Base-by-base conservation (phyloP, 495 filamentous ascomycete species). In the Penicillium coffeae region DNA sequence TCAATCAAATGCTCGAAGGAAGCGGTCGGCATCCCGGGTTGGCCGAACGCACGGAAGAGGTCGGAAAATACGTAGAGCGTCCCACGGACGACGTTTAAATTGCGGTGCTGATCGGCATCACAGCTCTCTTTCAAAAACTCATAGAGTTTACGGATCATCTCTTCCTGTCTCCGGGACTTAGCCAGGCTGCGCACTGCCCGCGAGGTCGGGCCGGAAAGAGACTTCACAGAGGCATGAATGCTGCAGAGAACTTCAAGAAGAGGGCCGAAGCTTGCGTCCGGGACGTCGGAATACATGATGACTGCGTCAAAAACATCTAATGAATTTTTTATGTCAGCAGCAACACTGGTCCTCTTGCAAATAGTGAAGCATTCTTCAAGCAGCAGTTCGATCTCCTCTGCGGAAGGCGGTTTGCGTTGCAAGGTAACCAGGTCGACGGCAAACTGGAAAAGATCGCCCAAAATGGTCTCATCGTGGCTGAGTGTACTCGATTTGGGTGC, bases 201-300 rank as follows among this genome's bases (percentile, higher is more conserved):
- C 76, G 90, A 95, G 5, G 88, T 83, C 18, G 80, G 79, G 30
- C 87, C 83, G 43, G 82, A 79, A 14, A 91, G 75, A 41, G 75
- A 74, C 25, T 77, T 79, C 15, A 95, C 79, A 15, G 89, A 80
- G 41, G 85, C 83, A 62, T 90, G 86, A 20, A 92, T 88, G 46
- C 84, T 85, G 66, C 88, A 92, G 42, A 96, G 75, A 13, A 93
- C 79, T 59, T 88, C 82, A 16, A 96, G 69, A 56, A 88, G 88
- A 45, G 76, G 73, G 53, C 77, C 70, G 16, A 95, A 77, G 52
- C 80, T 83, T 48, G 68, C 61, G 37, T 74, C 78, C 6, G 90
- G 90, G 14, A 95, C 81, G 54, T 85, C 76, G 27, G 84, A 81
- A 66, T 89, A 94, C 2, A 85, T 86, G 45, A 88, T 84, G 21